A percentile compares a stretch with the other conserved stretches of the same genome.
Evolutionary conservation across 768 basidiomycete genomes (phyloP).

Genomic region (Leucocoprinus sp.): DNA sequence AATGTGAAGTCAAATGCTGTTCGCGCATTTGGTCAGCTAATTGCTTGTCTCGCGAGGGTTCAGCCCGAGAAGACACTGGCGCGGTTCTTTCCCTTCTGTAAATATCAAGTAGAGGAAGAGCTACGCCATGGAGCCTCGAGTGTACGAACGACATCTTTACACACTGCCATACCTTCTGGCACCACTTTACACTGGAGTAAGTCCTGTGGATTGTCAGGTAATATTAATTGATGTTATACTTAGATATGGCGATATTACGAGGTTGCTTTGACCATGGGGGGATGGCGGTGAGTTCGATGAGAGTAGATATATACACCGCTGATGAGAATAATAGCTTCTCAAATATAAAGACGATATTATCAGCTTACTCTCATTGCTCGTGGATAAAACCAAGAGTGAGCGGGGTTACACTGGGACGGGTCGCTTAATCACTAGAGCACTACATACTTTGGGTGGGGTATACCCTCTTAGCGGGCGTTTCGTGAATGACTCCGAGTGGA

Average conservation of each 20-base stretch:
- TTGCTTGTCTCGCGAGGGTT: constrained; percentile 76
- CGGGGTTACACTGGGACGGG: constrained; percentile 80
- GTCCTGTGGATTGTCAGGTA: constrained; percentile 15
- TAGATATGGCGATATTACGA: constrained; percentile 75
- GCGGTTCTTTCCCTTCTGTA: constrained; percentile 75
- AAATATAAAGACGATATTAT: constrained; percentile 61
- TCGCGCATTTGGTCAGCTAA: constrained; percentile 79
- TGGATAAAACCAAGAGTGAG: constrained; percentile 80
- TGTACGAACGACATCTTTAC: constrained; percentile 68
- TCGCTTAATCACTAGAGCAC: constrained; percentile 63
- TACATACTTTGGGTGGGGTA: constrained; percentile 66
- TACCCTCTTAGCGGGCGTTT: constrained; percentile 77
- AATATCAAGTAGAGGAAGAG: constrained; percentile 72
- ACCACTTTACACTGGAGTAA: constrained; percentile 92
- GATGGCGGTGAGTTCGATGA: constrained; percentile 36
- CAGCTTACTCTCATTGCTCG: constrained; percentile 51
- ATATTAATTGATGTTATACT: background rate
- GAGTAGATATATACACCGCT: background rate
- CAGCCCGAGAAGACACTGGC: constrained; percentile 68
- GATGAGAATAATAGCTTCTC: constrained; percentile 44
- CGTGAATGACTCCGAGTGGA: constrained; percentile 77
- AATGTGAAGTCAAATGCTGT: constrained; percentile 91
- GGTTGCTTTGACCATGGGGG: constrained; percentile 78
- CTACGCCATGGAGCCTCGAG: constrained; percentile 87
- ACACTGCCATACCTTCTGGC: constrained; percentile 70